phyloP scores from a whole-genome alignment of 768 basidiomycete genomes.

The Psilocybe sp. region DNA sequence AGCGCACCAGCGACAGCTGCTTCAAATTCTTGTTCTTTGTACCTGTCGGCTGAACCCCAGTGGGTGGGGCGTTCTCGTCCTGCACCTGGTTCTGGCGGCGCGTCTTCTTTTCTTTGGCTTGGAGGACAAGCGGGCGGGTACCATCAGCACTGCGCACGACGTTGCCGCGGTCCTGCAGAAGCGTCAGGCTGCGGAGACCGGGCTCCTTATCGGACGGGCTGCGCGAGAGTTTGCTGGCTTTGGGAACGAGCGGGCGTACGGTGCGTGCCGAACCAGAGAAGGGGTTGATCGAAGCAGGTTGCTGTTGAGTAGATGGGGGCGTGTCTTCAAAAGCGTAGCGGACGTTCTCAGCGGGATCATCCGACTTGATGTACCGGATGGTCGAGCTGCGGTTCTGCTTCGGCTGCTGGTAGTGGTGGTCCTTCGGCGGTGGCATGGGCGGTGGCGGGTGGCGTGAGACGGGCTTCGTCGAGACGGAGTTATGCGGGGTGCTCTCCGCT shows the following conservation, averaged over 20 bases:
- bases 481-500: slow-evolving; percentile 66
- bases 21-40: slow-evolving; percentile 43
- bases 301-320: slow-evolving; percentile 14
- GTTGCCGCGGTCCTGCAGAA: slow-evolving; percentile 58
- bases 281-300: slow-evolving; percentile 31
- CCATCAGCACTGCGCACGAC: slow-evolving; percentile 38
- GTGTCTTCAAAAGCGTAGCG: slow-evolving; percentile 19
- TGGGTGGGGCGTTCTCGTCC: slow-evolving; percentile 42
- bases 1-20: slow-evolving; percentile 57
- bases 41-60: slow-evolving; percentile 12
- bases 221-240: slow-evolving; percentile 45
- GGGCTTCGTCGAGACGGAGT: slow-evolving; percentile 35
- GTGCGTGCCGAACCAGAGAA: slow-evolving; percentile 45
- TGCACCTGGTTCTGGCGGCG: slow-evolving; percentile 20
- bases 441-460: slow-evolving; percentile 30
- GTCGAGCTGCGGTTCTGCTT: slow-evolving; percentile 40
- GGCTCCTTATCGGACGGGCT: slow-evolving; percentile 36
- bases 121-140: slow-evolving; percentile 53
- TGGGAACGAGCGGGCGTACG: slow-evolving; percentile 53
- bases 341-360: slow-evolving; percentile 31
- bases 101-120: slow-evolving; percentile 49
- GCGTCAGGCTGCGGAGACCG: slow-evolving; percentile 59
- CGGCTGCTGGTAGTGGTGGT: slow-evolving; percentile 21
- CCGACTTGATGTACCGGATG: slow-evolving; percentile 64
- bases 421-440: slow-evolving; percentile 22